Evolutionary conservation across 2,329 filamentous ascomycete genomes (phyloP), one percentile per base, ranked within the genome.

Genomic region (Fusarium compactum): DNA sequence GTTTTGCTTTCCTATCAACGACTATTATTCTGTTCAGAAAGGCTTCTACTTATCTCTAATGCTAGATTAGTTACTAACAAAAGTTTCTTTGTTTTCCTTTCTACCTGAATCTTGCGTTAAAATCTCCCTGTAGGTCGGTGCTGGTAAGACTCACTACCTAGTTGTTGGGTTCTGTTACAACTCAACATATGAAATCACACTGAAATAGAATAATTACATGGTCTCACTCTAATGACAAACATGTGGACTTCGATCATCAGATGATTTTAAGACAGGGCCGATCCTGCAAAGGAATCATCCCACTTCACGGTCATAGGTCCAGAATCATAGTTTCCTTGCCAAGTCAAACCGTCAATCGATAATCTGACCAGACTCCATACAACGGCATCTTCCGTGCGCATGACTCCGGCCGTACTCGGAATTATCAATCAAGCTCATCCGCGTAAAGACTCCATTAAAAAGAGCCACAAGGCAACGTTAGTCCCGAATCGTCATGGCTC

Each of bases 21-120:
- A 3, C 9, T 5, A 1, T 2, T 1, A 29, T 11, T 11, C 4
- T 4, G 1, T 15, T 30, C 7, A 15, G 14, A 16, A 4, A 16
- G 3, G 5, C 8, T 8, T 14, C 14, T 30, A 30, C 14, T 30
- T 14, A 30, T 30, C 6, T 30, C 6, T 14, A 8, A 11, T 12
- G 4, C 4, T 29, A 12, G 27, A 5, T 29, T 1, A 29, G 27
- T 29, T 10, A 4, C 10, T 27, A 25, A 25, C 9, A 25, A 25
- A 25, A 25, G 24, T 25, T 25, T 25, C 25, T 9, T 25, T 25
- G 4, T 10, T 27, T 10, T 27, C 3, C 4, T 10, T 27, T 27
- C 8, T 8, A 27, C 10, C 10, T 10, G 25, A 10, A 10, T 1
- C 9, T 4, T 27, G 3, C 9, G 25, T 27, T 27, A 0, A 1